Conservation (phyloP, 768 basidiomycete species). For the Lactarius evosmus region DNA sequence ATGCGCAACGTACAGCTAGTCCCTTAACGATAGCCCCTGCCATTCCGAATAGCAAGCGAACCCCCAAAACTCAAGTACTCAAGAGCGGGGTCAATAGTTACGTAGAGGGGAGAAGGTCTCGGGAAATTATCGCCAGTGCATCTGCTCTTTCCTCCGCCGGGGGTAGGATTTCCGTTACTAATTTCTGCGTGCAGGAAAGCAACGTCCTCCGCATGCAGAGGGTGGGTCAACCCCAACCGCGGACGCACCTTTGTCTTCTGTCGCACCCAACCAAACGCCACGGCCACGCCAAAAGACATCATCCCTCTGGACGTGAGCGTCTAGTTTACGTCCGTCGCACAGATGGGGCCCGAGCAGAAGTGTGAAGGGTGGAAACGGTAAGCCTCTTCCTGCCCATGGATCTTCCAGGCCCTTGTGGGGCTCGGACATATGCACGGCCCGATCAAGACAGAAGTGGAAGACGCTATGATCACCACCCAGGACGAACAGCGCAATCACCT, state of each 20-base stretch:
- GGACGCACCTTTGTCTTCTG: conserved; percentile 34
- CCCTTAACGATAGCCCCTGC: too few species aligned
- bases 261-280: conserved; percentile 23
- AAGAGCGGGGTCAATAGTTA: too few species aligned
- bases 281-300: conserved; percentile 43
- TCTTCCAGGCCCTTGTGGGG: background rate
- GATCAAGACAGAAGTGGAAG: conserved; percentile 71
- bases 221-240: conserved; percentile 38
- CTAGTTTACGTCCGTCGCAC: conserved; percentile 62
- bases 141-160: background rate
- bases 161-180: conserved; percentile 2
- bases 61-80: conserved; percentile 75
- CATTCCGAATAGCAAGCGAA: too few species aligned
- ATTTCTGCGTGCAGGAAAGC: conserved; percentile 51
- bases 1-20: too few species aligned
- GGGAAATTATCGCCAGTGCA: conserved; percentile 71
- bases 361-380: conserved; percentile 68
- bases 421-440: conserved; percentile 48
- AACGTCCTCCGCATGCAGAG: conserved; percentile 35
- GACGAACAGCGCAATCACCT: conserved; percentile 91
- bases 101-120: too few species aligned
- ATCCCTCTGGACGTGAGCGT: conserved; percentile 63
- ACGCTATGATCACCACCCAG: conserved; percentile 67
- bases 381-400: conserved; percentile 29
- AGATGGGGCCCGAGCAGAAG: conserved; percentile 78